Conservation (phyloP, 176 grass and related monocot genomes). For the Raddia distichophylla region DNA sequence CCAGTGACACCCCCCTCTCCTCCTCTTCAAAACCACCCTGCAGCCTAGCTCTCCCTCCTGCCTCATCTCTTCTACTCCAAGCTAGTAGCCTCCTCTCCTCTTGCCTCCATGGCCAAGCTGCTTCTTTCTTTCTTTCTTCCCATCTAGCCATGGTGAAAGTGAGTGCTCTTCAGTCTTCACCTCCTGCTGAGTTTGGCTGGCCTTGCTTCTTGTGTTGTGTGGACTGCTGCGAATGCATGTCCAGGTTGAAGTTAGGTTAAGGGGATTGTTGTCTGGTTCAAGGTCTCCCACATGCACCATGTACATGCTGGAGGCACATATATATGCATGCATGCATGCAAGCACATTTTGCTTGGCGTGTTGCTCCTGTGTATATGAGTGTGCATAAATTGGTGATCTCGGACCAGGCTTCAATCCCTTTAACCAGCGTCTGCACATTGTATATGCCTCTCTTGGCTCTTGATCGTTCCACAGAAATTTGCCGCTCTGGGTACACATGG, state of each 20-base stretch:
- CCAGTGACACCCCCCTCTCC: too few species aligned
- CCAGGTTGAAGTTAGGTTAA: slow-evolving; percentile 43
- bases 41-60: background rate
- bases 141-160: background rate
- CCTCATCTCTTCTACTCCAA: background rate
- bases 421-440: slow-evolving; percentile 27
- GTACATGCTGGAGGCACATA: background rate
- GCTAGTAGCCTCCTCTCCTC: slow-evolving; percentile 11
- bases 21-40: slow-evolving; percentile 32
- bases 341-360: background rate
- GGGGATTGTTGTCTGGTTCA: slow-evolving; percentile 52
- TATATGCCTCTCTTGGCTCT: background rate
- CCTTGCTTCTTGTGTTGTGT: slow-evolving; percentile 24
- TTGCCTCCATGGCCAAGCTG: background rate
- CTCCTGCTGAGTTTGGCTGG: background rate
- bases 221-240: background rate
- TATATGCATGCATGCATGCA: background rate
- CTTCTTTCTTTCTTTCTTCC: background rate
- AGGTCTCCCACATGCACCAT: slow-evolving; percentile 25
- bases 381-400: slow-evolving; percentile 31
- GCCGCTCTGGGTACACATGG: slow-evolving; percentile 10
- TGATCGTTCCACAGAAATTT: background rate
- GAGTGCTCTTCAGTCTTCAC: background rate
- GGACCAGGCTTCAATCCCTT: slow-evolving; percentile 58
- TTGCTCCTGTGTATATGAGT: background rate